Base-by-base conservation (phyloP, 2,329 filamentous ascomycete genomes). In the Botryosphaeria dothidea region DNA sequence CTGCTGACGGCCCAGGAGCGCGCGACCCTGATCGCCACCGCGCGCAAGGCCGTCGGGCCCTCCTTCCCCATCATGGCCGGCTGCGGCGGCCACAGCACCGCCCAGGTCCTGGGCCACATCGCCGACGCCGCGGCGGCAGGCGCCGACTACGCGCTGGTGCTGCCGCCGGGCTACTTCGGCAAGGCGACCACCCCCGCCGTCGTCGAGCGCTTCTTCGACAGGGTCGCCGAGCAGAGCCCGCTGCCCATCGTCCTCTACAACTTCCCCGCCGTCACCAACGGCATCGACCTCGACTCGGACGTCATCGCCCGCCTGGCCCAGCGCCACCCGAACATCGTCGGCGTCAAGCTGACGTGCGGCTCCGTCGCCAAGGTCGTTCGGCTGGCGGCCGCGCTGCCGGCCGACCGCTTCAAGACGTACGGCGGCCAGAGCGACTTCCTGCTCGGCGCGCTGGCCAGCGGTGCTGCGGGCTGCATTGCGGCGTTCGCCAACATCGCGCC, bases 361-460 rank as follows among this genome's bases (percentile, higher is more conserved):
- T 88, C 86, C 69, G 90, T 91, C 34, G 90, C 88, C 66, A 92
- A 92, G 77, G 84, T 92, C 56, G 86, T 87, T 3, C 82, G 90
- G 8, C 82, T 92, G 3, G 81, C 83, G 0, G 81, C 83, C 1
- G 76, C 78, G 25, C 78, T 84, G 66, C 75, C 82, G 0, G 75
- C 83, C 0, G 80, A 84, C 2, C 75, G 82, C 11, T 93, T 93
- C 71, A 85, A 88, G 1, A 85, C 87, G 0, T 92, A 87, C 70
- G 90, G 89, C 0, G 91, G 91, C 0, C 90, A 92, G 77, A 87
- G 86, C 1, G 90, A 93, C 71, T 92, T 91, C 74, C 75, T 92
- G 45, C 78, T 88, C 29, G 84, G 82, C 1, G 85, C 84, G 0
- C 69, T 88, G 15, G 80, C 80, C 1, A 80, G 81, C 3, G 85